A percentile compares a stretch with the other conserved stretches of the same genome.
Evolutionary conservation across 148 eudicot genomes (phyloP).

Genomic region (Camellia lanceoleosa): DNA sequence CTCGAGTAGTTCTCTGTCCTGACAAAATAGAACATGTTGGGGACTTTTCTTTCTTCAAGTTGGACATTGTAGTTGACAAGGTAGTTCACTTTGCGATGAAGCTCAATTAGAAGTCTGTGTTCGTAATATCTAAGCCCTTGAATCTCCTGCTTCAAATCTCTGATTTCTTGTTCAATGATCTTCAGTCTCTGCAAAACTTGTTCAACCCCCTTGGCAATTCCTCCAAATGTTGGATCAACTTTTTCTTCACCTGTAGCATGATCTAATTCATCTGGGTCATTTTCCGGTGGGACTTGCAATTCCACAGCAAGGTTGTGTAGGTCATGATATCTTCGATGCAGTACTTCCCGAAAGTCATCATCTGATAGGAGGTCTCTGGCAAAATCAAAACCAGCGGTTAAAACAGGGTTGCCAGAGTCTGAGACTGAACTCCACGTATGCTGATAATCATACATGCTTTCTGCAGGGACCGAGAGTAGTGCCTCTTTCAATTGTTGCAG

Average conservation of each 20-base stretch:
- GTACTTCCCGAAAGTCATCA: constrained; percentile 88
- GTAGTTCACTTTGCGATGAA: constrained; percentile 74
- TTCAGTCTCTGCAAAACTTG: constrained; percentile 75
- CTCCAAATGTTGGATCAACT: constrained; percentile 71
- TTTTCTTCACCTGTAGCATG: constrained; percentile 32
- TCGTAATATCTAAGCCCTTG: constrained; percentile 93
- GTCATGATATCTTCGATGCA: constrained; percentile 78
- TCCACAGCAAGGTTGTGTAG: constrained; percentile 84
- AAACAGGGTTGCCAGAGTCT: constrained; percentile 50
- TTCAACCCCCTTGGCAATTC: constrained; percentile 95
- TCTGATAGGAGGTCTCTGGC: constrained; percentile 85
- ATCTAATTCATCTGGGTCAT: constrained; percentile 30
- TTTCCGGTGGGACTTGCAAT: constrained; percentile 71
- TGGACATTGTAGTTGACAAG: constrained; percentile 79
- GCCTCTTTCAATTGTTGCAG: constrained; percentile 65
- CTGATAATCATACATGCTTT: constrained; percentile 86
- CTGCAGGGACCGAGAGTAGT: constrained; percentile 85
- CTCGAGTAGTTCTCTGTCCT: constrained; percentile 79
- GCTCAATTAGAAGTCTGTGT: constrained; percentile 79
- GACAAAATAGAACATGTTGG: constrained; percentile 88
- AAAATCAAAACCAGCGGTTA: constrained; percentile 62
- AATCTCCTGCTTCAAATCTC: constrained; percentile 89
- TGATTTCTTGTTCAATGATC: constrained; percentile 85
- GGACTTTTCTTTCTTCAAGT: constrained; percentile 85
- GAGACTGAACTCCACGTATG: constrained; percentile 81